Evolutionary conservation across 371 early-diverging fungal species (phyloP), one percentile per base, ranked within the genome.

Genomic region (Mortierella sp.): DNA sequence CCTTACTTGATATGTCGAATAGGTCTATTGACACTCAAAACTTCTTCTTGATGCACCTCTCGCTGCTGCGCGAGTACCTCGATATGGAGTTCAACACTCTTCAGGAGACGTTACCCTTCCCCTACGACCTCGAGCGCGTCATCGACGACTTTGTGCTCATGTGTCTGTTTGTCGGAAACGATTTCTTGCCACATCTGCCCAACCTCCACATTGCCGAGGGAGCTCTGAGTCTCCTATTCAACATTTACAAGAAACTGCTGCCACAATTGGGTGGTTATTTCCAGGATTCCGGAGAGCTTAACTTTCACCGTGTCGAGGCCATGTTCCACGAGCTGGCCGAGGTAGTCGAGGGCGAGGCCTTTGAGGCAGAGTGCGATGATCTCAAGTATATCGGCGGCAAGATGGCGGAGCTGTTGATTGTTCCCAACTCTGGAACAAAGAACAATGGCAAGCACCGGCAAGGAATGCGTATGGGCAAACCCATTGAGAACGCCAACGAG

Each of bases 91-190:
- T 98, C 78, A 79, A 82, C n/a, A 77, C 88, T 13, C 79, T 95
- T 21, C 81, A 88, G 54, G 89, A 86, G 2, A 74, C 76, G 2
- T 78, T 95, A 50, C 82, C 91, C 1, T 92, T 97, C 74, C 72
- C 89, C 0, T 97, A 96, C 84, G 95, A 98, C 80, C 88, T 98
- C 43, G 98, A 98, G 85, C 92, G 96, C n/a, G 92, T 99, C 69
- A 94, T 99, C 50, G 98, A 99, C 83, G 99, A 99, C 86, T 99
- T 97, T 79, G 94, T 99, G 64, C 90, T 99, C 71, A 81, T 99
- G 81, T 95, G 94, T 50, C 95, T 99, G 82, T 96, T 99, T 82
- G 94, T 98, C 48, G 99, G 99, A 73, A 99, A 99, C 88, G 99
- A 99, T 90, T 99, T 99, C 88, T 85, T 99, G 81, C 99, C 99